Evolutionary conservation across 257 asterid species (phyloP).

Genomic region (Penstemon eatonii): DNA sequence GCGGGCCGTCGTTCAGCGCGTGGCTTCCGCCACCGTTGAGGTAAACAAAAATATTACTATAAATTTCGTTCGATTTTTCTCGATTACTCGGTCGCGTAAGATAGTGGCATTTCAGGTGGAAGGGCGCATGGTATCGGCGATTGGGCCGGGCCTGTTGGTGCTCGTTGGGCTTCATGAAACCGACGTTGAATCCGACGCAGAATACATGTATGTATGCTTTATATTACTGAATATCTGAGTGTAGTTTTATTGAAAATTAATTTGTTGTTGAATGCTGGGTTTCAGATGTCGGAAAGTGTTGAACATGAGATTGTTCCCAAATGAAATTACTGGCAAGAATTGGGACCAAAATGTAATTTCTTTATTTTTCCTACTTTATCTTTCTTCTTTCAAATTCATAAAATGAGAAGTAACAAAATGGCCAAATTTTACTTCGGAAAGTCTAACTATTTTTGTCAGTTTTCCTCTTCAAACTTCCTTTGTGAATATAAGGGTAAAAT

Average conservation of each 20-base stretch:
- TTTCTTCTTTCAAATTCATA: neutral
- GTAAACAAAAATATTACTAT: constrained; percentile 23
- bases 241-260: neutral
- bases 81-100: constrained; percentile 26
- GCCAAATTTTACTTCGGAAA: too few species aligned
- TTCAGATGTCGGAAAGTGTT: constrained; percentile 94
- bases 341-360: constrained; percentile 87
- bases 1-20: constrained; percentile 90
- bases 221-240: neutral
- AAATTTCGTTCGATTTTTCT: constrained; percentile 14
- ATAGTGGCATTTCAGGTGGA: constrained; percentile 59
- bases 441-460: too few species aligned
- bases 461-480: too few species aligned
- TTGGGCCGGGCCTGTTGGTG: constrained; percentile 84
- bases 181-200: constrained; percentile 72
- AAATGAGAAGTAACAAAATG: neutral
- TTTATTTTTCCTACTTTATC: neutral
- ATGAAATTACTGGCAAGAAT: constrained; percentile 63
- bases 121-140: constrained; percentile 62
- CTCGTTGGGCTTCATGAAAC: constrained; percentile 79
- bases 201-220: constrained; percentile 50
- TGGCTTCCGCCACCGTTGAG: constrained; percentile 86
- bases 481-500: too few species aligned
- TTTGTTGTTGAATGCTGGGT: constrained; percentile 18
- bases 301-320: constrained; percentile 82